These are phyloP conservation scores for Pythium phragmiticola DNA, from an alignment of 352 stramenopile genomes.

Conservation along the genomic window DNA sequence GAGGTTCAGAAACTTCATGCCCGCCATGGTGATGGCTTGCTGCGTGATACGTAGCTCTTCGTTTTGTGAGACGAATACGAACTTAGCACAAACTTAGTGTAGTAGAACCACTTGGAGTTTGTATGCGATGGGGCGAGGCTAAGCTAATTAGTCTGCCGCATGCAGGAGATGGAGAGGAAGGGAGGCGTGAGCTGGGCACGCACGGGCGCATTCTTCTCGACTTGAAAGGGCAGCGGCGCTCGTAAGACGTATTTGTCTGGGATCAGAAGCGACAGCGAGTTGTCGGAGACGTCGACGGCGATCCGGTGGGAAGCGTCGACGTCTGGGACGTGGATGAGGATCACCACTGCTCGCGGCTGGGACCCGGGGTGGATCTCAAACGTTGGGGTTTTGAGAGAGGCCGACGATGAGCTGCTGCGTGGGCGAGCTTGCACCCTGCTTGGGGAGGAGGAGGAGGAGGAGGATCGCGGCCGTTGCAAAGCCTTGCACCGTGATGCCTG, in stretches of 20 bases:
- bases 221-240: constrained; percentile 49
- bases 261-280: constrained; percentile 47
- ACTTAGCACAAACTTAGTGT: constrained; percentile 10
- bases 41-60: neutral
- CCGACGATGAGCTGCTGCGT: neutral
- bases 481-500: constrained; percentile 57
- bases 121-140: neutral
- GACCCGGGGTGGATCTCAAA: constrained; percentile 38
- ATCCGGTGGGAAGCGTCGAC: constrained; percentile 34
- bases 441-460: neutral
- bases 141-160: constrained; percentile 2
- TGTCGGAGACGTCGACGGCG: constrained; percentile 46
- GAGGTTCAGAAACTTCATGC: constrained; percentile 78
- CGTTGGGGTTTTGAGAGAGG: constrained; percentile 35
- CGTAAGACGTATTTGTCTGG: constrained; percentile 53
- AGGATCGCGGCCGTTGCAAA: constrained; percentile 12
- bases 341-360: constrained; percentile 35
- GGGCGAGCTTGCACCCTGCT: neutral
- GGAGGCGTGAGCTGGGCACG: constrained; percentile 10
- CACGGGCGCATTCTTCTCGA: constrained; percentile 31
- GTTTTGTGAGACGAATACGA: neutral
- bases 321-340: constrained; percentile 46
- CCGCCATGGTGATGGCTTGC: constrained; percentile 44
- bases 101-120: neutral
- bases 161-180: constrained; percentile 20